Base-by-base conservation (phyloP, 2,329 filamentous ascomycete genomes). In the Sphaerulina vaccinii region DNA sequence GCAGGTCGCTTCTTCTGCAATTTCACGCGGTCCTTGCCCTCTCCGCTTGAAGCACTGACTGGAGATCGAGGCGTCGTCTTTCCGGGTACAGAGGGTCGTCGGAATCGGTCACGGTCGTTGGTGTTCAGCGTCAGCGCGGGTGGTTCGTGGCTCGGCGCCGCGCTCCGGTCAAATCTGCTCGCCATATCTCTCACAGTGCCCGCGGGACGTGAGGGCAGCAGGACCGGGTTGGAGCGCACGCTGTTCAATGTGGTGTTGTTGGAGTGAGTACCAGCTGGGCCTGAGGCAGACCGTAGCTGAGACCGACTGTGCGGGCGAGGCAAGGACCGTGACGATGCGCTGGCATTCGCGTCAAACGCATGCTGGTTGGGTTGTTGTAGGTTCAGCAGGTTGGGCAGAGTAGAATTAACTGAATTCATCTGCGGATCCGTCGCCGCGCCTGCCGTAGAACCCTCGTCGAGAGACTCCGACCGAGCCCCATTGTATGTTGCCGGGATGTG, bases 161-260 rank as follows among this genome's bases (percentile, higher is more conserved):
- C 59, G 24, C 56, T 53, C 65, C 85, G 82, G 69, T 92, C 87
- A 71, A 92, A 93, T 49, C 81, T 84, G 70, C 85, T 88, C 63
- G 88, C 84, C 56, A 93, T 76, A 65, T 93, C 88, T 71, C 86
- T 89, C 61, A 93, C 87, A n/a, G 50, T 58, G 22, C 65, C 64
- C 16, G 55, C 51, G 27, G 55, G 54, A 27, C 63, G 54, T 18
- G 65, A 63, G 13, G 65, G 61, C 18, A 66, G 59, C 21, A 65
- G 56, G 10, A 63, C 63, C 15, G 65, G 64, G 24, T 59, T 61
- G 24, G 65, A 67, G 39, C 57, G 61, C 23, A 49, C 56, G 48
- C 51, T 63, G 57, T 49, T 60, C 32, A 65, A 53, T 6, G 55
- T 38, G 33, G 51, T 62, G 56, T 49, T 60, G 32, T 64, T 54